Base-by-base conservation (phyloP, 1,139 yeast genomes). In the Hemisphaericaspora lyxosophila region DNA sequence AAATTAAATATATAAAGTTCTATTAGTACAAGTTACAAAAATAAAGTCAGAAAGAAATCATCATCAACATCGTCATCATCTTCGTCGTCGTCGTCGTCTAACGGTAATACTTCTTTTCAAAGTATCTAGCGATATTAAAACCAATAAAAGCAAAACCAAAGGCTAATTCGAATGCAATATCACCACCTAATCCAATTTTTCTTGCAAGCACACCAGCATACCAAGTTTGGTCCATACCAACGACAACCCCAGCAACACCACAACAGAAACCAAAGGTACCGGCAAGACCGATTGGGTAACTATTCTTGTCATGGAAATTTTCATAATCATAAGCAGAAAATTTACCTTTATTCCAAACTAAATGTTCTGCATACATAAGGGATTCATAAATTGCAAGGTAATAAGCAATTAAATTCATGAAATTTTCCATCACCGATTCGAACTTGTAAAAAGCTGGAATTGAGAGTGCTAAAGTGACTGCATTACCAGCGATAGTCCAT, bases 321-420 rank as follows among this genome's bases (percentile, higher is more conserved):
- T 69, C 75, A 49, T 82, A 74, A 57, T 83, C 78, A 64, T 88
- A 88, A 43, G 75, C 77, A 32, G 63, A 50, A 41, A 67, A 68
- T 52, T 77, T 73, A 39, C 84, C 84, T 48, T 67, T 73, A 59
- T 83, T 78, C 75, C 78, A 84, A 55, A 87, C 70, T 56, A 85
- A 80, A 64, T 89, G 96, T 62, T 88, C 96, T 28, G 87, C 74
- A 17, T 84, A 60, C 33, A 78, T 64, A 59, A 88, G 78, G 35
- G 86, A 78, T 55, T 78, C 80, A 67, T 89, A 89, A 55, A 88
- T 85, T 43, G 96, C 88, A 59, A 89, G 73, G 78, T 92, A 89
- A 74, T 89, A 89, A 46, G 87, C 92, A 59, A 89, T 86, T 60
- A 88, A 68, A 67, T 86, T 82, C 96, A 89, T 87, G 66, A 89